Evolutionary conservation across 306 rosid genomes (phyloP).

Genomic region (Begonia masoniana): DNA sequence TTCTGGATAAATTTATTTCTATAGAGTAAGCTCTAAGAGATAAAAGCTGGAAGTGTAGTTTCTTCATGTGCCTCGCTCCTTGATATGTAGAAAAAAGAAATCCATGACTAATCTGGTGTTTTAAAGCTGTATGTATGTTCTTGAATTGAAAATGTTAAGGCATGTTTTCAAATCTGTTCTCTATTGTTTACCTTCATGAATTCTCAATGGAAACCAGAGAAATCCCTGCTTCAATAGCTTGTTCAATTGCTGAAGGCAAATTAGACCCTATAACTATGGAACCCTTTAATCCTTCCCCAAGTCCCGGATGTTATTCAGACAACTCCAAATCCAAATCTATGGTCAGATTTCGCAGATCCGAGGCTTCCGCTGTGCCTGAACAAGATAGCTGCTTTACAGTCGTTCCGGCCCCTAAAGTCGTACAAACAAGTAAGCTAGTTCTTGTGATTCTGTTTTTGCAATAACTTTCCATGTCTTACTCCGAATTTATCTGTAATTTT

Average conservation of each 20-base stretch:
- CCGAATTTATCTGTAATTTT: neutral
- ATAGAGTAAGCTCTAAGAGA: neutral
- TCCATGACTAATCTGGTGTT: too few species aligned
- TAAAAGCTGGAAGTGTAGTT: neutral
- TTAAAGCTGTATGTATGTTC: too few species aligned
- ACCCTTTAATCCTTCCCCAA: conserved; percentile 42
- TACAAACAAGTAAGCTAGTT: conserved; percentile 21
- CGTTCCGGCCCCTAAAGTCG: conserved; percentile 29
- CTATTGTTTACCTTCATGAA: conserved; percentile 25
- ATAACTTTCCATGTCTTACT: too few species aligned
- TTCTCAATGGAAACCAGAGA: conserved; percentile 33
- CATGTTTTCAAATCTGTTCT: too few species aligned
- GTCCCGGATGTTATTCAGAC: conserved; percentile 15
- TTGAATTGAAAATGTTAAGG: too few species aligned
- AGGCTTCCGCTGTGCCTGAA: conserved; percentile 20
- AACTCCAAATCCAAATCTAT: conserved; percentile 17
- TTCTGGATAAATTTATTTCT: too few species aligned
- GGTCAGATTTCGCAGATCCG: conserved; percentile 15
- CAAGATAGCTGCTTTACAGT: conserved; percentile 35
- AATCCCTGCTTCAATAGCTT: conserved; percentile 56
- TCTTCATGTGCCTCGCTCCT: neutral
- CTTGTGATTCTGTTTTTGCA: too few species aligned
- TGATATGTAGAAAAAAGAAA: neutral
- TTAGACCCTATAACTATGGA: conserved; percentile 72
- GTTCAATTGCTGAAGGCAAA: conserved; percentile 73